Percentiles rank a stretch among this genome's conserved stretches.
Evolutionary conservation across 2,329 filamentous ascomycete genomes (phyloP).

Genomic region (Elsinoe batatas): DNA sequence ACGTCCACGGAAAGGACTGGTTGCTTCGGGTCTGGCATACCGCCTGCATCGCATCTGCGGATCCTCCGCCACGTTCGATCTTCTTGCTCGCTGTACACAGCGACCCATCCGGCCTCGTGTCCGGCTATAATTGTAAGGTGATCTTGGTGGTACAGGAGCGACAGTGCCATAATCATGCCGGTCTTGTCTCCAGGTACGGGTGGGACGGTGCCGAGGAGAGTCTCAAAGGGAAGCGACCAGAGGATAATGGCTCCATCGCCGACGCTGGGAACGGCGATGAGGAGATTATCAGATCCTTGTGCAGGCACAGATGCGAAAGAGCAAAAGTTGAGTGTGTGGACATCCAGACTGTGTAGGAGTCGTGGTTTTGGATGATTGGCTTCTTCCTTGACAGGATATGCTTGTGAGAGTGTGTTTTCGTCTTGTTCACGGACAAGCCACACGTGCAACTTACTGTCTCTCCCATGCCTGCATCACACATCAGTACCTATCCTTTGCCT

Average conservation of each 20-base stretch:
- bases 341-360: slow-evolving; percentile 72
- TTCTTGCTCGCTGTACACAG: slow-evolving; percentile 34
- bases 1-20: slow-evolving; percentile 60
- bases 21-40: slow-evolving; percentile 47
- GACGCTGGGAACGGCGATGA: slow-evolving; percentile 64
- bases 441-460: slow-evolving; percentile 76
- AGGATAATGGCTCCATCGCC: slow-evolving; percentile 59
- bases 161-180: slow-evolving; percentile 82
- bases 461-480: slow-evolving; percentile 58
- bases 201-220: slow-evolving; percentile 52
- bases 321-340: slow-evolving; percentile 95
- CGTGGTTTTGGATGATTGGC: slow-evolving; percentile 56
- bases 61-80: slow-evolving; percentile 1
- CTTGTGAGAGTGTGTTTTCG: slow-evolving; percentile 55
- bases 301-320: slow-evolving; percentile 48
- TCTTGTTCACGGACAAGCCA: slow-evolving; percentile 62
- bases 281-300: slow-evolving; percentile 26
- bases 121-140: slow-evolving; percentile 59
- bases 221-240: slow-evolving; percentile 68
- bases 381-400: slow-evolving; percentile 58
- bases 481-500: neutral
- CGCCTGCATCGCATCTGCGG: slow-evolving; percentile 17
- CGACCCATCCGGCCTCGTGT: slow-evolving; percentile 75
- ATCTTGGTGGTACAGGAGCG: slow-evolving; percentile 38
- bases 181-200: slow-evolving; percentile 36